phyloP scores from a whole-genome alignment of 164 flowering plant genomes.

The Litsea cubeba region DNA sequence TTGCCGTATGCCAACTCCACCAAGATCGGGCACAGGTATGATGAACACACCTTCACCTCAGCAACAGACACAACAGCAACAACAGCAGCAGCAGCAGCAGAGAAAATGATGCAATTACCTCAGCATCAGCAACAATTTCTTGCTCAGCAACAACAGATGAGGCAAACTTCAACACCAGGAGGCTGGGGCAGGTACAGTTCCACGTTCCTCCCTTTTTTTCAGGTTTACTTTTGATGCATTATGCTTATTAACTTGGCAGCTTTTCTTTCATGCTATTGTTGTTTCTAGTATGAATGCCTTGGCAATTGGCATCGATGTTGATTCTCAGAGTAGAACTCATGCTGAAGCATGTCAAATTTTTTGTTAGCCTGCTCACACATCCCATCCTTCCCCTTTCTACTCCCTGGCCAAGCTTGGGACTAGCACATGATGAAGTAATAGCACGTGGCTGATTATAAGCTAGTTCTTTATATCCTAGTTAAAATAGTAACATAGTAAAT shows the following conservation, averaged over 20 bases:
- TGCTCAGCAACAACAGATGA: slow-evolving; percentile 66
- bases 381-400: too few relatives aligned
- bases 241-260: neutral
- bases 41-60: slow-evolving; percentile 97
- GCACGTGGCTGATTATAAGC: too few relatives aligned
- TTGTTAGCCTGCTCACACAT: too few relatives aligned
- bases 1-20: slow-evolving; percentile 93
- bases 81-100: slow-evolving; percentile 64
- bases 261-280: too few relatives aligned
- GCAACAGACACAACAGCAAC: slow-evolving; percentile 65
- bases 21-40: slow-evolving; percentile 70
- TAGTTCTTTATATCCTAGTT: too few relatives aligned
- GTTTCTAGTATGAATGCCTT: too few relatives aligned
- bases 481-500: too few relatives aligned
- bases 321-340: too few relatives aligned
- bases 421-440: too few relatives aligned
- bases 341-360: too few relatives aligned
- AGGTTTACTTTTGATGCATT: neutral
- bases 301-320: too few relatives aligned
- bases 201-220: neutral
- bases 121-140: slow-evolving; percentile 82
- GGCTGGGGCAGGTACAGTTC: slow-evolving; percentile 60
- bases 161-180: slow-evolving; percentile 62
- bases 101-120: slow-evolving; percentile 59
- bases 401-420: too few relatives aligned